Conservation (phyloP, 139 green algal species). For the Tetraselmis chui region DNA sequence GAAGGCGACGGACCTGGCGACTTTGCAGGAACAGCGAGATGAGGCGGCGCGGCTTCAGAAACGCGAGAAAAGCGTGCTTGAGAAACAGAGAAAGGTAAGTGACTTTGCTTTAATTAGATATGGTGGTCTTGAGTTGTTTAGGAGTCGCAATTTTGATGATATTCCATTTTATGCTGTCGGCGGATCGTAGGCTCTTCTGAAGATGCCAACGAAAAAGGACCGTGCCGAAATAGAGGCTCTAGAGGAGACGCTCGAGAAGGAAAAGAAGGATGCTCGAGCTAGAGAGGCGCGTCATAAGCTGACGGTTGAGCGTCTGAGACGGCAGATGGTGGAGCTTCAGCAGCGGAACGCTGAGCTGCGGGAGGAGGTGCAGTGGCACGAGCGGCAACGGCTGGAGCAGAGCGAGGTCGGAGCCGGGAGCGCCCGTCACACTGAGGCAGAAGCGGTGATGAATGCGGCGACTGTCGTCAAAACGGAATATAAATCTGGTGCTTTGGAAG, state of each 20-base stretch:
- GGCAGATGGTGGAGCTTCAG: constrained; percentile 69
- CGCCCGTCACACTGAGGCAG: background rate
- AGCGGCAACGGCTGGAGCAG: constrained; percentile 49
- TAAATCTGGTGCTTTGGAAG: too few relatives aligned
- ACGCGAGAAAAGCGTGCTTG: constrained; percentile 58
- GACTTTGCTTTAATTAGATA: too few relatives aligned
- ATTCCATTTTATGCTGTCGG: background rate
- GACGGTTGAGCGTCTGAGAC: constrained; percentile 67
- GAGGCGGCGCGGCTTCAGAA: constrained; percentile 45
- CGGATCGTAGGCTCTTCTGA: constrained; percentile 42
- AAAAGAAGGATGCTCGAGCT: constrained; percentile 43
- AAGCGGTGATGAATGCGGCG: background rate
- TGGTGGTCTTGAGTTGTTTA: too few relatives aligned
- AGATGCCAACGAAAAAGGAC: constrained; percentile 76
- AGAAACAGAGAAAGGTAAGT: constrained; percentile 47
- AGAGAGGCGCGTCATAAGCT: constrained; percentile 66
- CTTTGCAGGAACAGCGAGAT: constrained; percentile 36
- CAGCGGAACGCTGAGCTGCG: constrained; percentile 54
- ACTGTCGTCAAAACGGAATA: background rate
- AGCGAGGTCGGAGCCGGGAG: background rate
- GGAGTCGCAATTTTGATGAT: too few relatives aligned
- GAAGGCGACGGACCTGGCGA: constrained; percentile 40
- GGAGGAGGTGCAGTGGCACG: constrained; percentile 67
- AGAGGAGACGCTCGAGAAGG: constrained; percentile 56
- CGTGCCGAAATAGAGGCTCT: constrained; percentile 45